Conservation (phyloP, 2,329 filamentous ascomycete species). For the Monosporascus sp. region DNA sequence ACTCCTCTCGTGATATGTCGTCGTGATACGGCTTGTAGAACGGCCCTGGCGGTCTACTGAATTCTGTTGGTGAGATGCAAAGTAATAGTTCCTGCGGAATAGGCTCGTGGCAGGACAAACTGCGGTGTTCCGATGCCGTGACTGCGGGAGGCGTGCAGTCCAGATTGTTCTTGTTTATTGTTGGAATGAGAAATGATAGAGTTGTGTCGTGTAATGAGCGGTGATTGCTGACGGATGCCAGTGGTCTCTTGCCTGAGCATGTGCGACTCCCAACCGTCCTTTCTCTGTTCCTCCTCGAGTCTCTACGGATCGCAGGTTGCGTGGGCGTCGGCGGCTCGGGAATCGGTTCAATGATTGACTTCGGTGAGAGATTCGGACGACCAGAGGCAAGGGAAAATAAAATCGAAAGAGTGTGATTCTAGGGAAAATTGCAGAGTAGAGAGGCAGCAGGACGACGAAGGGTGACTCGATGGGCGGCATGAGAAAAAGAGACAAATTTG, state of each 20-base stretch:
- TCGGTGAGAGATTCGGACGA: not conserved
- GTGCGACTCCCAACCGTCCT: not conserved
- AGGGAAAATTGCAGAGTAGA: too few relatives aligned
- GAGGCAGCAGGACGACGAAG: not conserved
- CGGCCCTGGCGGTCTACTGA: not conserved
- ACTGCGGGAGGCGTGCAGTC: slow-evolving; percentile 7
- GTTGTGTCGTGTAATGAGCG: slow-evolving; percentile 6
- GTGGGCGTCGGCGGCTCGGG: not conserved
- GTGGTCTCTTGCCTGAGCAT: not conserved
- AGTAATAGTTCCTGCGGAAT: slow-evolving; percentile 22
- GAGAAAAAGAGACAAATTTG: not conserved
- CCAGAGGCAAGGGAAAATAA: too few relatives aligned
- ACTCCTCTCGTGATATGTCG: too few relatives aligned
- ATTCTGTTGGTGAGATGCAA: slow-evolving; percentile 12
- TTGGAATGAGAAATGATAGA: slow-evolving; percentile 14
- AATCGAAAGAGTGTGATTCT: too few relatives aligned
- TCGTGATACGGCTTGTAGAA: not conserved
- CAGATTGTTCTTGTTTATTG: not conserved
- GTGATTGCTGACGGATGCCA: slow-evolving; percentile 4
- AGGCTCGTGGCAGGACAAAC: slow-evolving; percentile 20
- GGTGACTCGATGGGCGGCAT: not conserved
- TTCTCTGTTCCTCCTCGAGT: not conserved
- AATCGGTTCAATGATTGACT: not conserved
- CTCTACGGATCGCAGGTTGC: not conserved
- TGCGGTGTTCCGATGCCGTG: slow-evolving; percentile 20